These are phyloP conservation scores for Sclerotinia trifoliorum DNA, from an alignment of 2,329 filamentous ascomycete genomes.

Conservation along the genomic window DNA sequence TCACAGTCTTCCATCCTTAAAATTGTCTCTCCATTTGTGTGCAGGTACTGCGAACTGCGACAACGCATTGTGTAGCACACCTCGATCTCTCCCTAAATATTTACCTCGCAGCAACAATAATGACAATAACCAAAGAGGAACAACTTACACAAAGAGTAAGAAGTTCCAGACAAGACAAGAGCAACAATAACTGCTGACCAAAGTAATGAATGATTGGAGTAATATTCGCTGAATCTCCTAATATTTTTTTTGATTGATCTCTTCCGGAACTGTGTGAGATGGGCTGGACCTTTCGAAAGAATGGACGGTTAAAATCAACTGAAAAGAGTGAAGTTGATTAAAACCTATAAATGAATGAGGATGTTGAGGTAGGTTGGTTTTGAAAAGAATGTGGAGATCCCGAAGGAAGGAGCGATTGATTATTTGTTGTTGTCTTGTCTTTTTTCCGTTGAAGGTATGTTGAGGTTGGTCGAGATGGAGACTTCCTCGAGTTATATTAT, in stretches of 20 bases:
- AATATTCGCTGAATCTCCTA: slow-evolving; percentile 15
- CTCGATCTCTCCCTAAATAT: not conserved
- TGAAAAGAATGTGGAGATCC: slow-evolving; percentile 40
- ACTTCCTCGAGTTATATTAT: slow-evolving; percentile 19
- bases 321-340: slow-evolving; percentile 46
- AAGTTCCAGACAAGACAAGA: slow-evolving; percentile 23
- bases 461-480: not conserved
- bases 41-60: not conserved
- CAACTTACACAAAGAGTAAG: slow-evolving; percentile 33
- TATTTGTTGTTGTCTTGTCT: slow-evolving; percentile 6
- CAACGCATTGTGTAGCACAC: not conserved
- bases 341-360: slow-evolving; percentile 30
- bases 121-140: not conserved
- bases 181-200: slow-evolving; percentile 5
- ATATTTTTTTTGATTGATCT: slow-evolving; percentile 4
- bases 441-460: slow-evolving; percentile 9
- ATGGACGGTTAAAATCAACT: slow-evolving; percentile 44
- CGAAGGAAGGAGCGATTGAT: slow-evolving; percentile 37
- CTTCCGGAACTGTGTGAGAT: not conserved
- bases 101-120: not conserved
- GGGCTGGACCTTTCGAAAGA: slow-evolving; percentile 33
- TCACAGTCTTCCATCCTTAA: not conserved
- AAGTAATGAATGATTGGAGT: slow-evolving; percentile 17
- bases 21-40: not conserved
- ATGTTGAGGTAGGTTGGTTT: not conserved